Evolutionary conservation across 352 stramenopile genomes (phyloP), one percentile per base, ranked within the genome.

Genomic region (Phytophthora colocasiae): DNA sequence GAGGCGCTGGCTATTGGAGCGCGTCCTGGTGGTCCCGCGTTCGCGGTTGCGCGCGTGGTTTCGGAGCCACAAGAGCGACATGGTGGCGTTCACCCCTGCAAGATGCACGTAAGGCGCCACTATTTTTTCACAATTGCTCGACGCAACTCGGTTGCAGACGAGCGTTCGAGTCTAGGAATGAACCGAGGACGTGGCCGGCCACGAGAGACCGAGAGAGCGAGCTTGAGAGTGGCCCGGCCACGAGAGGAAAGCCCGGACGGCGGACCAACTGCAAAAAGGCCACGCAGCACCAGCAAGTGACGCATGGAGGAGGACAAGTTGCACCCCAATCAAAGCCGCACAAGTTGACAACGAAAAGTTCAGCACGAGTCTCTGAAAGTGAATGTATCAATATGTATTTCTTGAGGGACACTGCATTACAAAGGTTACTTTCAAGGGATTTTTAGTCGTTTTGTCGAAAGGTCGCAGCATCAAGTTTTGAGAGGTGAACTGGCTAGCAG

Each of bases 41-140:
- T 78, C 50, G 27, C 70, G 69, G 44, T 67, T 59, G 38, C 70
- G 70, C 32, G 66, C 70, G 52, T 78, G 70, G 32, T 47, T 68
- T 4, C 66, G 59, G 43, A 78, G 66, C 70, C 70, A 78, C 52
- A 66, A 47, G 66, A 78, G 70, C 55, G 70, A 75, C 70, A 75
- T 78, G 29, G 34, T 45, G 60, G 34, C 57, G 43, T 27, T 61
- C 6, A 52, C 38, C 32, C 38, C 27, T 43, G 47, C 34, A 43
- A 53, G 44, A 45, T 68, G 38, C 34, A 58, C 40, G 55, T 36
- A 31, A 12, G 58, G 17, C 40, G 49, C 41, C 63, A 66, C 56
- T 50, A 9, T 55, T 38, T 47, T 31, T 51, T 47, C 31, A 48
- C 58, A 48, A 55, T 1, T 44, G 50, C 44, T 66, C 54, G 55